Evolutionary conservation across 345 rosid species (phyloP), one percentile per base, ranked within the genome.

Genomic region (Brassica juncea): DNA sequence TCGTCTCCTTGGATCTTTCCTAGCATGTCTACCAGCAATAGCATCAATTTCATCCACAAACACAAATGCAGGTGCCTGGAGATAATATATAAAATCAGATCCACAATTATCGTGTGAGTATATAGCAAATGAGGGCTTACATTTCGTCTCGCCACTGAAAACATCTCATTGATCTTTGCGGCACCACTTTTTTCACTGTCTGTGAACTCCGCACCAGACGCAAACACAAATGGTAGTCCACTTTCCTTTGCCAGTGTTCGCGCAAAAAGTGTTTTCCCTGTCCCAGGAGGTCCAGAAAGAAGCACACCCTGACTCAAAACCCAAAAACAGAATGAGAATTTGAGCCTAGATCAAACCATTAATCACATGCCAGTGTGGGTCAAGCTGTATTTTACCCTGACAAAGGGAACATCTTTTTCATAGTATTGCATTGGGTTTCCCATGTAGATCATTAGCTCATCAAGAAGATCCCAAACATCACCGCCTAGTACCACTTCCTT

Each of bases 41-140:
- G 99, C 99, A 86, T 94, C 99, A 66, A 94, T 87, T 86, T 94
- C 99, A 83, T 94, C 99, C 81, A 94, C 91, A 88, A 92, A 94
- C 76, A 94, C 90, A 88, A 94, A 94, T 28, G 89, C 87, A 76
- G 99, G 99, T 74, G 99, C 99, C 99, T 94, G 84, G 67, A 76
- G 47, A 77, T 66, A 64, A 73, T 54, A 28, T 23, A 63, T 58
- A 58, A 25, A 34, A 69, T 68, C 69, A 70, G 32, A 74, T 52
- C 35, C 32, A 74, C 35, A 62, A n/a, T 30, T 28, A 47, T 70
- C 30, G 32, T 21, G 37, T 14, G 63, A 70, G 55, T 25, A 71
- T 68, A 62, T 62, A 80, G 19, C 62, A 5, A 44, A 74, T 37
- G 9, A 58, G 39, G 30, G 66, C 92, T 88, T 85, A 92, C 99